phyloP scores from a whole-genome alignment of 345 rosid species.

The Linum lewisii region DNA sequence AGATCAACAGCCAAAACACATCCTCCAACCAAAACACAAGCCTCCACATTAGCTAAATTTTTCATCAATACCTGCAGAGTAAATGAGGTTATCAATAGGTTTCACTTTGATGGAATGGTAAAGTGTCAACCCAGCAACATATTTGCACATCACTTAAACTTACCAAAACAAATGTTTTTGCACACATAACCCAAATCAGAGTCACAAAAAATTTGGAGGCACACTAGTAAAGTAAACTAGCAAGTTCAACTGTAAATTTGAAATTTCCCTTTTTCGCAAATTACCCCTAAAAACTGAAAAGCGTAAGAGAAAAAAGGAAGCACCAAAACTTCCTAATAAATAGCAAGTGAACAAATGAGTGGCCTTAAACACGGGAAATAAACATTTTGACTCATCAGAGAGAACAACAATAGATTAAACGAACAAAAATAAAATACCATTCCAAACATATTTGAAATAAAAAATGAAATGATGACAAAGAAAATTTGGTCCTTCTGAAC shows the following conservation, averaged over 20 bases:
- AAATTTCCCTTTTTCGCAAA: too few species aligned
- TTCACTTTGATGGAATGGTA: not conserved
- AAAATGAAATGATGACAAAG: not conserved
- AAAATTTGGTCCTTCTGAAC: slow-evolving; percentile 24
- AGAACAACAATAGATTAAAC: not conserved
- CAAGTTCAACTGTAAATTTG: not conserved
- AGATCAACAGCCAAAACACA: slow-evolving; percentile 96
- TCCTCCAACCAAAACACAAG: slow-evolving; percentile 96
- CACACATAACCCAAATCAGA: not conserved
- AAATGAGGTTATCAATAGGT: not conserved
- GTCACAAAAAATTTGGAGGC: not conserved
- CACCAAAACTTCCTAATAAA: not conserved
- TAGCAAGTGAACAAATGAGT: not conserved
- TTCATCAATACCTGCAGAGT: slow-evolving; percentile 78
- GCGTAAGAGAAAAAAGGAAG: not conserved
- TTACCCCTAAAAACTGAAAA: not conserved
- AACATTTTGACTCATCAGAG: not conserved
- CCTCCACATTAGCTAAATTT: slow-evolving; percentile 80
- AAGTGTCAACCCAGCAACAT: not conserved
- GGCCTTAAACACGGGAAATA: not conserved
- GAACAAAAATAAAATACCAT: not conserved
- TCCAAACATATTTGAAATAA: not conserved
- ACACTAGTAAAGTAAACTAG: not conserved
- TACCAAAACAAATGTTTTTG: not conserved
- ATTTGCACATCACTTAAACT: not conserved